A percentile compares a stretch with the other conserved stretches of the same genome.
Evolutionary conservation across 2,329 filamentous ascomycete species (phyloP).

Genomic region (Davidsoniella virescens): DNA sequence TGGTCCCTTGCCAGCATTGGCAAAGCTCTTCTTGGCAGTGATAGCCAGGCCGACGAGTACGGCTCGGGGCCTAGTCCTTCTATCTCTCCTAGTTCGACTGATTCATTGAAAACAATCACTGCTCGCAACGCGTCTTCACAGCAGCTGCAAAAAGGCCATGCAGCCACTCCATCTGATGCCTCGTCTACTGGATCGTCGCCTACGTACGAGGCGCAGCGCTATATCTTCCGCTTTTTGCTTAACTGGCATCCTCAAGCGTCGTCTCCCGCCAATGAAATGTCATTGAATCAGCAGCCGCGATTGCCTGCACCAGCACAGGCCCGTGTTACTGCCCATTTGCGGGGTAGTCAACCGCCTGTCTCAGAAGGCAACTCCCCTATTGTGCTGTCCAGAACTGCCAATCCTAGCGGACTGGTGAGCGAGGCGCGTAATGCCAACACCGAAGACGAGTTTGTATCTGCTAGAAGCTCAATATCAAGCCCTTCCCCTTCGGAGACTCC

Average conservation of each 20-base stretch:
- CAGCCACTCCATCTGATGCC: slow-evolving; percentile 28
- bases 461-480: slow-evolving; percentile 12
- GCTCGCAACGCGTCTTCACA: slow-evolving; percentile 20
- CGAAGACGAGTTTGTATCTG: slow-evolving; percentile 17
- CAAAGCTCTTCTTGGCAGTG: slow-evolving; percentile 33
- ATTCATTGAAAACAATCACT: slow-evolving; percentile 1
- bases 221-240: slow-evolving; percentile 59
- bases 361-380: slow-evolving; percentile 24
- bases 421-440: slow-evolving; percentile 34
- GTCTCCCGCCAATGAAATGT: slow-evolving; percentile 27
- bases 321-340: slow-evolving; percentile 31
- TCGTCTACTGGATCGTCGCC: slow-evolving; percentile 41
- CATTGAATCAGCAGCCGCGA: slow-evolving; percentile 43
- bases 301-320: slow-evolving; percentile 56
- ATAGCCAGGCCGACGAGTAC: slow-evolving; percentile 8
- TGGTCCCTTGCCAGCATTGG: slow-evolving; percentile 49
- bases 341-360: slow-evolving; percentile 23
- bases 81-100: slow-evolving; percentile 8
- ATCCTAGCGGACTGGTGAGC: slow-evolving; percentile 28
- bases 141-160: slow-evolving; percentile 17
- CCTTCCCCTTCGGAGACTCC: neutral
- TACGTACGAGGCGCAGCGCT: slow-evolving; percentile 38
- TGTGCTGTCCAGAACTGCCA: slow-evolving; percentile 29
- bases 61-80: slow-evolving; percentile 18
- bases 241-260: slow-evolving; percentile 36